Percentiles rank a stretch among this genome's conserved stretches.
Evolutionary conservation across 805 yeast genomes (phyloP).

Genomic region (Torulaspora microellipsoides): DNA sequence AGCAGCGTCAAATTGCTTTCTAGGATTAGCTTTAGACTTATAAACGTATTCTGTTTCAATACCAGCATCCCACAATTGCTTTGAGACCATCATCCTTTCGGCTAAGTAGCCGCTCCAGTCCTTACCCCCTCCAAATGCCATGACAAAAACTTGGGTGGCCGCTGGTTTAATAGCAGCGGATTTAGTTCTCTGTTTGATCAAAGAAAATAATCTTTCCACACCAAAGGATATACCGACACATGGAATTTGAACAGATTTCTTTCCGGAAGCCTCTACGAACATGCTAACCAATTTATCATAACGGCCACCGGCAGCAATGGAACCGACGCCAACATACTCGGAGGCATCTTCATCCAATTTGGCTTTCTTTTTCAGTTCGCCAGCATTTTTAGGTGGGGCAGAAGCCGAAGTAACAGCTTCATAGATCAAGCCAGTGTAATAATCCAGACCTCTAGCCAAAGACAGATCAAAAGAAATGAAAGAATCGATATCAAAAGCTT

Average conservation of each 20-base stretch:
- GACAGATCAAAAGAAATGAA: slow-evolving; percentile 85
- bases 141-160: slow-evolving; percentile 87
- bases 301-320: slow-evolving; percentile 98
- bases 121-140: slow-evolving; percentile 99
- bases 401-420: slow-evolving; percentile 94
- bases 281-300: slow-evolving; percentile 95
- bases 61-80: slow-evolving; percentile 80
- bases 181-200: slow-evolving; percentile 72
- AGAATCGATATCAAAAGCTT: slow-evolving; percentile 70
- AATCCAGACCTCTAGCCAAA: slow-evolving; percentile 94
- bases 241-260: slow-evolving; percentile 76
- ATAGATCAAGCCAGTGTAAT: slow-evolving; percentile 94
- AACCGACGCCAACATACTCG: slow-evolving; percentile 94
- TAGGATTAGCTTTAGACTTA: slow-evolving; percentile 88
- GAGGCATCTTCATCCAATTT: slow-evolving; percentile 62
- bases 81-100: slow-evolving; percentile 86
- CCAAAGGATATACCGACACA: slow-evolving; percentile 98
- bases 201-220: slow-evolving; percentile 88
- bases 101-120: slow-evolving; percentile 90
- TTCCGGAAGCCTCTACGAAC: slow-evolving; percentile 82
- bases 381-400: slow-evolving; percentile 87
- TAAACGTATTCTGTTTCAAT: slow-evolving; percentile 88
- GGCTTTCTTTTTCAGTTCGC: slow-evolving; percentile 53
- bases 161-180: slow-evolving; percentile 65
- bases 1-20: slow-evolving; percentile 97